Evolutionary conservation across 305 asterid species (phyloP).

Genomic region (Caryopteris hybrid): DNA sequence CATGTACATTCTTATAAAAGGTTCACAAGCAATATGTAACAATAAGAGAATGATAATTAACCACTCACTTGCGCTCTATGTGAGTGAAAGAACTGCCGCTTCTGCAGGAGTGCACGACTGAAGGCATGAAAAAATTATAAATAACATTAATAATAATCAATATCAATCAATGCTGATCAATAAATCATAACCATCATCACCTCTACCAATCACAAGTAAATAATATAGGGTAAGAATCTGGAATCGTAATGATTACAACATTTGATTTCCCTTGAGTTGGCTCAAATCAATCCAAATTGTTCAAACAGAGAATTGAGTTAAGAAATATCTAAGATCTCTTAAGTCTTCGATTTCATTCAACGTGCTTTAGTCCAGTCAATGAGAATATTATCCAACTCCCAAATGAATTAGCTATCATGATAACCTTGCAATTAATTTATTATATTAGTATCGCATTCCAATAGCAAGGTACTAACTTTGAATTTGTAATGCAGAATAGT

Average conservation of each 20-base stretch:
- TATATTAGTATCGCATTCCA: background rate
- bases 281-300: constrained; percentile 4
- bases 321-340: background rate
- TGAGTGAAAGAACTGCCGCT: constrained; percentile 98
- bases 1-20: background rate
- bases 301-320: background rate
- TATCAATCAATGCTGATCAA: constrained; percentile 10
- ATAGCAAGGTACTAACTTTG: background rate
- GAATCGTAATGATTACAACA: constrained; percentile 5
- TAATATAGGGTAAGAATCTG: background rate
- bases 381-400: constrained; percentile 6
- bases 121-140: background rate
- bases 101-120: constrained; percentile 95
- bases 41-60: background rate
- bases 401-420: background rate
- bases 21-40: background rate
- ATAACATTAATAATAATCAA: background rate
- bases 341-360: background rate
- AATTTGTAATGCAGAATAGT: background rate
- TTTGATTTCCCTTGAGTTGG: constrained; percentile 5
- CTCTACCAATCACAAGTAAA: constrained; percentile 9
- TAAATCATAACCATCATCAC: background rate
- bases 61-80: constrained; percentile 95
- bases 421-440: too few species aligned
- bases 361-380: background rate